phyloP scores from a whole-genome alignment of 225 moss, liverwort and hornwort genomes.

The Bryum argenteum region DNA sequence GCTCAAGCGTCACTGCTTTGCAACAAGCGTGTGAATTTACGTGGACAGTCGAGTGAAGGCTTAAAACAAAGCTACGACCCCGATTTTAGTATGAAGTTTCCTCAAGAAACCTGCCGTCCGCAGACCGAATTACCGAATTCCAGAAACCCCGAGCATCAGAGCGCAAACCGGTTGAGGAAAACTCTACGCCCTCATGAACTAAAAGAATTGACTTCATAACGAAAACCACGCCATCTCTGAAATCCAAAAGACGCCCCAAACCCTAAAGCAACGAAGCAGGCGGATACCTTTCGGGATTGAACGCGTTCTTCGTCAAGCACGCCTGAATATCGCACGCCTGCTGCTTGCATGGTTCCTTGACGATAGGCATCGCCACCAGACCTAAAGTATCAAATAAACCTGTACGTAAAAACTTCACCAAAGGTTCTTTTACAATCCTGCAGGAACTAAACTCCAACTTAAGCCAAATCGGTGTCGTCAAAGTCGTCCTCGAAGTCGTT shows the following conservation, averaged over 20 bases:
- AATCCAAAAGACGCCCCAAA: conserved; percentile 6
- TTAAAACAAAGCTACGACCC: too few species aligned
- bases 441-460: neutral
- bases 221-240: neutral
- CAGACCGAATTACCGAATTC: too few species aligned
- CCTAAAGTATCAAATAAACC: conserved; percentile 1
- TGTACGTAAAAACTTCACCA: conserved; percentile 6
- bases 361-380: conserved; percentile 38
- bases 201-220: neutral
- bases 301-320: conserved; percentile 86
- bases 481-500: conserved; percentile 96
- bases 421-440: neutral
- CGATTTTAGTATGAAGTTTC: too few species aligned
- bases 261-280: conserved; percentile 10
- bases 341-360: conserved; percentile 74
- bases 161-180: neutral
- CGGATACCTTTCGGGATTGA: conserved; percentile 72
- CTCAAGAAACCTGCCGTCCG: too few species aligned
- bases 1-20: neutral
- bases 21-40: neutral
- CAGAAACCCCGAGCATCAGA: neutral
- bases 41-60: too few species aligned
- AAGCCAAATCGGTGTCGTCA: conserved; percentile 87
- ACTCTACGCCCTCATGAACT: neutral
- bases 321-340: conserved; percentile 90